Evolutionary conservation across 768 basidiomycete genomes (phyloP), one percentile per base, ranked within the genome.

Genomic region (Leccinum variicolor): DNA sequence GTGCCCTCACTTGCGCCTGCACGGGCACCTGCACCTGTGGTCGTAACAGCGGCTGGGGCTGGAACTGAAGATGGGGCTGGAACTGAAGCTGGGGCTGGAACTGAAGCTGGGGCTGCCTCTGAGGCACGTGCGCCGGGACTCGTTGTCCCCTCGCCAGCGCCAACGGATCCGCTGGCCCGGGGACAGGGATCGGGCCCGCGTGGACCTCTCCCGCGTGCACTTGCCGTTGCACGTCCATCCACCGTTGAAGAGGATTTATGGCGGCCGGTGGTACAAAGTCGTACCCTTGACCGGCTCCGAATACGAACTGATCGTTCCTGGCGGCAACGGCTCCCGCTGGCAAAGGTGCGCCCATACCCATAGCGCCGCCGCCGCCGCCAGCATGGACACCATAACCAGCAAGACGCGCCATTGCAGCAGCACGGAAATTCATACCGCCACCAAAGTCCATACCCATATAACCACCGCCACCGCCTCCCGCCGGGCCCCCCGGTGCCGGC

Each of bases 271-370:
- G 26, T 5, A 21, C 45, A 11, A 68, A 68, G 28, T 25, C 58
- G 10, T 67, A 59, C 6, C 10, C 51, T 3, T 60, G 58, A 8
- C 53, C 67, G 1, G 55, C 54, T 10, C 67, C 67, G n/a, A 68
- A 68, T 57, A 52, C 13, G 19, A 57, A 68, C 1, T 15, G 50
- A 17, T 59, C 11, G 8, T 61, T 49, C 31, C 52, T 51, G 5
- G 6, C 4, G 11, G 47, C 58, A 3, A 15, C 33, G 19, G 29
- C 3, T 23, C 33, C 55, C n/a, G 29, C 19, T 1, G 11, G 33
- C 33, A 2, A 11, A 17, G 56, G 62, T 9, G 19, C 36, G 21
- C 55, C 63, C 48, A 64, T 53, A 17, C 15, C 48, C n/a, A 29
- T 19, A 25, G 4, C 25, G n/a, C 48, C 48, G 48, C 45, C 53